A percentile compares a stretch with the other conserved stretches of the same genome.
Evolutionary conservation across 306 rosid genomes (phyloP).

Genomic region (apple (Malus domestica)): DNA sequence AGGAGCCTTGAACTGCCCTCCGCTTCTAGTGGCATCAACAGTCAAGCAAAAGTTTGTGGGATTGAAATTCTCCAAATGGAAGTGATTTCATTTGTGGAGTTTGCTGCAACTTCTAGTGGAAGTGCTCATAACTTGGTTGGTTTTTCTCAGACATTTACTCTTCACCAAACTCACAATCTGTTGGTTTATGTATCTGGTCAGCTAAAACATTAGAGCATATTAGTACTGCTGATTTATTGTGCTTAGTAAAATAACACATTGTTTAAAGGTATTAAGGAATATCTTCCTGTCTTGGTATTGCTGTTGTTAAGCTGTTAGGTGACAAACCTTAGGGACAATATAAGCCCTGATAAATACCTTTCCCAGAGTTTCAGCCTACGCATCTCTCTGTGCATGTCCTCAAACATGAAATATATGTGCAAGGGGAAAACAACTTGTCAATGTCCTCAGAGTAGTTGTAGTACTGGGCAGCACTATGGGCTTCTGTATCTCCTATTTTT

Average conservation of each 20-base stretch:
- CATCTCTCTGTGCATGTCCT: neutral
- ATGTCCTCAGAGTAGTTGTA: neutral
- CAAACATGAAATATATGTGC: neutral
- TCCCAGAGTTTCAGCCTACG: neutral
- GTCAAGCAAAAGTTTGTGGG: constrained; percentile 37
- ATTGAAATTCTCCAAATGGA: constrained; percentile 62
- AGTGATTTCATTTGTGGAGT: constrained; percentile 78
- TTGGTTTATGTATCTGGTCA: constrained; percentile 11
- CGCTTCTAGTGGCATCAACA: constrained; percentile 31
- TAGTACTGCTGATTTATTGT: neutral
- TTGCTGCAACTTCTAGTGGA: constrained; percentile 63
- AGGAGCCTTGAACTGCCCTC: constrained; percentile 38
- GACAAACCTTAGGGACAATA: neutral
- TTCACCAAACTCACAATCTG: constrained; percentile 5
- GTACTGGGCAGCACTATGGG: neutral
- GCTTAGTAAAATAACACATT: neutral
- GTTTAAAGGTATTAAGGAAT: neutral
- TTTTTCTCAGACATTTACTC: constrained; percentile 1
- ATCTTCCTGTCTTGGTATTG: neutral
- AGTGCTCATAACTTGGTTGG: constrained; percentile 72
- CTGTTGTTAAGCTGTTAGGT: neutral
- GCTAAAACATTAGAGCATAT: neutral
- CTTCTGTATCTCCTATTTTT: neutral
- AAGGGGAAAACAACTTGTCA: neutral
- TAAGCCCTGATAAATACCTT: neutral